These are phyloP conservation scores for Ophiobolus disseminans DNA, from an alignment of 2,329 filamentous ascomycete genomes.

Conservation along the genomic window DNA sequence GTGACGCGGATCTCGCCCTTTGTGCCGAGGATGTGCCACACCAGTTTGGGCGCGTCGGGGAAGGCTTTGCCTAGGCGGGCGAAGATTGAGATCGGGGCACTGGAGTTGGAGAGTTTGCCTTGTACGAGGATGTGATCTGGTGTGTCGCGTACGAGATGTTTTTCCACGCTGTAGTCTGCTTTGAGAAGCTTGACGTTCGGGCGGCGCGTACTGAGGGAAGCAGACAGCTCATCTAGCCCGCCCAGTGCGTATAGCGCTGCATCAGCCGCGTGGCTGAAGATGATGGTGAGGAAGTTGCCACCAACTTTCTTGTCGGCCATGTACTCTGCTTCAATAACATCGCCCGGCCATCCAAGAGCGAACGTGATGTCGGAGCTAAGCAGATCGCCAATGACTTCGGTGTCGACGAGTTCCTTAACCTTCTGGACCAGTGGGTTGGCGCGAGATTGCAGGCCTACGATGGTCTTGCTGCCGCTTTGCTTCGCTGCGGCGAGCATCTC, in stretches of 20 bases:
- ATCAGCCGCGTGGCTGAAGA: background rate
- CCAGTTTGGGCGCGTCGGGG: conserved; percentile 52
- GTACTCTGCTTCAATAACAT: conserved; percentile 43
- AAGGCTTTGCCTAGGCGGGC: conserved; percentile 61
- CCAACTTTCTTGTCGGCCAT: conserved; percentile 57
- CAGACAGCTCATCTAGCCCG: conserved; percentile 11
- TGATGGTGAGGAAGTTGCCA: conserved; percentile 48
- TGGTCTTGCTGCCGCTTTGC: conserved; percentile 48
- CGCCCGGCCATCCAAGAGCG: conserved; percentile 33
- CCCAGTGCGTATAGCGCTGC: background rate
- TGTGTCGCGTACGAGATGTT: conserved; percentile 1
- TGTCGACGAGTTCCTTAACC: conserved; percentile 49
- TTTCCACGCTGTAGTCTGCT: background rate
- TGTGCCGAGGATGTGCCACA: conserved; percentile 61
- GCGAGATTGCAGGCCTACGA: conserved; percentile 56
- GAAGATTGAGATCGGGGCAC: conserved; percentile 40
- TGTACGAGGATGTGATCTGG: conserved; percentile 43
- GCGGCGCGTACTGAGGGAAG: conserved; percentile 5
- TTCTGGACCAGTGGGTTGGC: conserved; percentile 47
- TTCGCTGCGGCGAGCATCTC: conserved; percentile 51
- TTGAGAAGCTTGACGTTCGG: conserved; percentile 21
- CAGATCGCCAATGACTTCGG: conserved; percentile 53
- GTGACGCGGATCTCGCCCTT: conserved; percentile 48
- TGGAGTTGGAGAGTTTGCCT: conserved; percentile 43
- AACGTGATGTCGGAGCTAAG: conserved; percentile 38